A percentile compares a stretch with the other conserved stretches of the same genome.
Evolutionary conservation across 225 moss, liverwort and hornwort genomes (phyloP).

Genomic region (Climacium dendroides): DNA sequence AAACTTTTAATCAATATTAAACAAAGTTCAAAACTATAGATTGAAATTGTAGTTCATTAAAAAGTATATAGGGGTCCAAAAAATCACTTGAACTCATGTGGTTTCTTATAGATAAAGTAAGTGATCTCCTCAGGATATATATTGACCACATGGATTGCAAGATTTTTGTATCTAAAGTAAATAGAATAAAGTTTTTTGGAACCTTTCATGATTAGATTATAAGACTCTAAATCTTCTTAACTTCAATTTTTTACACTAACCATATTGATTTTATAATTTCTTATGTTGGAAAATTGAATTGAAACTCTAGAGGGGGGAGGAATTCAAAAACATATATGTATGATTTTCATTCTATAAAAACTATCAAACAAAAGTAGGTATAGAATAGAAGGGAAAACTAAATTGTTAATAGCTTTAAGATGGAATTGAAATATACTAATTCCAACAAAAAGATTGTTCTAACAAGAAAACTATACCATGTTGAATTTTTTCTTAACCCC

Average conservation of each 20-base stretch:
- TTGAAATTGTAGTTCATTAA: too few species aligned
- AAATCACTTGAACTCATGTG: too few species aligned
- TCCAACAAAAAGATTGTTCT: rapidly evolving
- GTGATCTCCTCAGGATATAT: too few species aligned
- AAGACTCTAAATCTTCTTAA: not conserved
- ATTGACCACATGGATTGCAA: too few species aligned
- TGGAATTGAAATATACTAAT: not conserved
- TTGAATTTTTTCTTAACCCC: too few species aligned
- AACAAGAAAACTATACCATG: not conserved
- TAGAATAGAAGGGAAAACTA: rapidly evolving
- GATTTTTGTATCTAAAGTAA: too few species aligned
- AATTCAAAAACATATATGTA: rapidly evolving
- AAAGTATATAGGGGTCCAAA: too few species aligned
- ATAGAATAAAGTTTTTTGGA: rapidly evolving
- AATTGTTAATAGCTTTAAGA: not conserved
- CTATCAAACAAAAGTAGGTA: not conserved
- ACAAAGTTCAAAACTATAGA: too few species aligned
- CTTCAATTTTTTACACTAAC: not conserved
- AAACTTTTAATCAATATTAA: too few species aligned
- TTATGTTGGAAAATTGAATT: too few species aligned
- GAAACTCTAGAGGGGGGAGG: rapidly evolving
- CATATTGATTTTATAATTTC: not conserved
- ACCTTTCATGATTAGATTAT: not conserved
- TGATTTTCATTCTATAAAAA: not conserved
- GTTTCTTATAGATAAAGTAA: too few species aligned